phyloP scores from a whole-genome alignment of 2,329 filamentous ascomycete species.

The Drechslerella stenobrocha region DNA sequence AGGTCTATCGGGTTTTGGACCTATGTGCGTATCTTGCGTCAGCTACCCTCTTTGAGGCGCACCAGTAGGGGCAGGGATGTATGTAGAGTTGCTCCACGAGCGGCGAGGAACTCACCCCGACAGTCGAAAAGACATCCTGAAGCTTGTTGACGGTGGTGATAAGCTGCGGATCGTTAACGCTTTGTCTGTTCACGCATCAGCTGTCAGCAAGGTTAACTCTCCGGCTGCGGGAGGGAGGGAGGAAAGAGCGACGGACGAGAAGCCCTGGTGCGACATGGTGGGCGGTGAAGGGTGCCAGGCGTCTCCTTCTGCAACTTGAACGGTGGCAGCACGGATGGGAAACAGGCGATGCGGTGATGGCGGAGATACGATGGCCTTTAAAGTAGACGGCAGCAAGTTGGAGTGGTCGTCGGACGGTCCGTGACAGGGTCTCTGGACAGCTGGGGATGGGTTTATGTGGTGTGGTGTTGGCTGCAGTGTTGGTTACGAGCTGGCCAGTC shows the following conservation, averaged over 20 bases:
- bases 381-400: too few relatives aligned
- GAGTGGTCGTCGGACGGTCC: too few relatives aligned
- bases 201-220: slow-evolving; percentile 9
- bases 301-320: slow-evolving; percentile 6
- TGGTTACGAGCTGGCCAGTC: too few relatives aligned
- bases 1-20: slow-evolving; percentile 99
- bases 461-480: too few relatives aligned
- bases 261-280: slow-evolving; percentile 38
- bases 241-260: slow-evolving; percentile 39
- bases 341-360: slow-evolving; percentile 17
- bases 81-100: slow-evolving; percentile 6
- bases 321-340: slow-evolving; percentile 7
- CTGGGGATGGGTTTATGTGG: too few relatives aligned
- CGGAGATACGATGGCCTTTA: slow-evolving; percentile 27
- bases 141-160: slow-evolving; percentile 95
- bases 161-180: slow-evolving; percentile 70
- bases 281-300: slow-evolving; percentile 7
- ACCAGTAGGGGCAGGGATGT: slow-evolving; percentile 16
- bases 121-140: slow-evolving; percentile 98
- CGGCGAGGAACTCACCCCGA: slow-evolving; percentile 67
- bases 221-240: background rate
- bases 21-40: slow-evolving; percentile 55
- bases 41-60: slow-evolving; percentile 14
- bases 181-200: slow-evolving; percentile 61
- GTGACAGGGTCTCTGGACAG: background rate